Evolutionary conservation across 257 asterid genomes (phyloP).

Genomic region (Solanum ahanhuiri): DNA sequence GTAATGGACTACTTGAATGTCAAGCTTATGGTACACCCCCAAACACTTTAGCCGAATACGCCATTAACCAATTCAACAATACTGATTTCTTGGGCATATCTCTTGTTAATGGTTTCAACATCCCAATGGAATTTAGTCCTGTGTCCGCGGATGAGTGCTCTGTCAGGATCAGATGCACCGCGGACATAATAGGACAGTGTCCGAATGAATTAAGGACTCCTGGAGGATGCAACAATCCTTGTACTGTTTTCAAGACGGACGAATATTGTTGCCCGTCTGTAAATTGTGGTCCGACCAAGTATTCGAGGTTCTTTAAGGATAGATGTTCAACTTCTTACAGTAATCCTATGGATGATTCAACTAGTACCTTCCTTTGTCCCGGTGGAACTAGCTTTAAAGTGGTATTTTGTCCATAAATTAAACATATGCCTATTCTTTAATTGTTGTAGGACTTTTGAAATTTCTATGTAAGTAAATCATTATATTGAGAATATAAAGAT

Average conservation of each 20-base stretch:
- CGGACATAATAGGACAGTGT: constrained; percentile 3
- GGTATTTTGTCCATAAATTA: background rate
- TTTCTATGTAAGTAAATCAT: no score
- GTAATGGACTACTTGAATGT: constrained; percentile 26
- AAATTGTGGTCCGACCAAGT: background rate
- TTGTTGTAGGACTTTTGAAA: no score
- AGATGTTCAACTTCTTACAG: constrained; percentile 3
- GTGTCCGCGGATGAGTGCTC: constrained; percentile 5
- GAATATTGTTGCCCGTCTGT: constrained; percentile 7
- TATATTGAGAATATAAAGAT: no score
- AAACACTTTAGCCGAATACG: constrained; percentile 31
- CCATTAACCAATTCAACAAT: constrained; percentile 11
- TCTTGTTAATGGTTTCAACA: constrained; percentile 30
- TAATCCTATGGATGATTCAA: background rate
- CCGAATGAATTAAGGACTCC: constrained; percentile 1
- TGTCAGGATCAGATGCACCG: background rate
- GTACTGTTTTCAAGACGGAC: background rate
- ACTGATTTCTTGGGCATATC: constrained; percentile 1
- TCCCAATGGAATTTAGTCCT: constrained; percentile 34
- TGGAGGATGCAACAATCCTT: constrained; percentile 15
- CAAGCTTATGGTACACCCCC: constrained; percentile 19
- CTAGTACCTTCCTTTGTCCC: background rate
- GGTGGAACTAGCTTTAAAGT: background rate
- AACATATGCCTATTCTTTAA: no score
- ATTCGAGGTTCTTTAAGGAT: background rate